Conservation (phyloP, 2,329 filamentous ascomycete species). For the Clonostachys chloroleuca region DNA sequence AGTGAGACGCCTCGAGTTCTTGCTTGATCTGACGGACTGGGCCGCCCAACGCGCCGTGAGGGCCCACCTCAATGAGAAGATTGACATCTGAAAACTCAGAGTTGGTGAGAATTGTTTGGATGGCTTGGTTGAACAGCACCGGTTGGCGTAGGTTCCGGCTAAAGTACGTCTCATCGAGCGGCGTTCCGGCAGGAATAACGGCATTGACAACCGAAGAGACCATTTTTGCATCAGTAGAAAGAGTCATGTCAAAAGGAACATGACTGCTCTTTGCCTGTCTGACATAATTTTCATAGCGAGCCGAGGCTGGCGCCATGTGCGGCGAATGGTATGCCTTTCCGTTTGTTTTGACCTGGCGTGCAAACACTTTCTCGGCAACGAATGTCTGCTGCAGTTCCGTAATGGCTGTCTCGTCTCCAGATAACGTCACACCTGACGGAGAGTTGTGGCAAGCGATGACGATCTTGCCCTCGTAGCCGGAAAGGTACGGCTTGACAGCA, state of each 20-base stretch:
- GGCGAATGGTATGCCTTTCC: conserved; percentile 12
- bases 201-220: conserved; percentile 52
- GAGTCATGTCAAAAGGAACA: neutral
- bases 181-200: conserved; percentile 59
- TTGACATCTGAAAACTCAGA: conserved; percentile 11
- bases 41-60: conserved; percentile 12
- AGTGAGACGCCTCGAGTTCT: neutral
- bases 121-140: conserved; percentile 44
- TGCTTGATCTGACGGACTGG: neutral
- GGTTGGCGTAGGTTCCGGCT: conserved; percentile 24
- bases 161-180: conserved; percentile 53
- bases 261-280: neutral
- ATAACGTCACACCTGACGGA: conserved; percentile 34
- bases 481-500: conserved; percentile 19
- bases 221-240: conserved; percentile 23
- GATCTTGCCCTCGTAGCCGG: conserved; percentile 8
- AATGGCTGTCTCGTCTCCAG: conserved; percentile 20
- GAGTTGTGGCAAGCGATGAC: conserved; percentile 40
- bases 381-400: conserved; percentile 3
- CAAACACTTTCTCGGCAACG: conserved; percentile 5
- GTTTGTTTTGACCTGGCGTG: conserved; percentile 7
- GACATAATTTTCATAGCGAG: neutral
- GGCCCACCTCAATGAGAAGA: conserved; percentile 21
- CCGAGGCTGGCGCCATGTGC: conserved; percentile 15
- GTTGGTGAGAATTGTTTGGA: conserved; percentile 48